phyloP scores from a whole-genome alignment of 2,329 filamentous ascomycete species.

The Fusarium gaditjirri region DNA sequence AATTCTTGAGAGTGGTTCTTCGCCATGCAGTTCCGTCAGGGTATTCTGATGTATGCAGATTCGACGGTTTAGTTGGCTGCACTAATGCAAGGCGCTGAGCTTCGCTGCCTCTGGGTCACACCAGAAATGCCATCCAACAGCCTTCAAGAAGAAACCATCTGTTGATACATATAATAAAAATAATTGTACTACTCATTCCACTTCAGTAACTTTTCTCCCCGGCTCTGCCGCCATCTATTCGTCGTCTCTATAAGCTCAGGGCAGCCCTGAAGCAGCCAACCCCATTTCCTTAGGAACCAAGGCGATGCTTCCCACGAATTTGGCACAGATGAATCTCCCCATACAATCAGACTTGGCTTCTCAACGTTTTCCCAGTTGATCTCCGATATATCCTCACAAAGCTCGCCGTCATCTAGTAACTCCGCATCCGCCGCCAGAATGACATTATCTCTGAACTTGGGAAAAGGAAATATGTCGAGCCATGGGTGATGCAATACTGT shows the following conservation, averaged over 20 bases:
- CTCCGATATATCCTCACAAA: conserved; percentile 7
- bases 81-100: neutral
- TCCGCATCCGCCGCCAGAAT: neutral
- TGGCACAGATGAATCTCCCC: conserved; percentile 11
- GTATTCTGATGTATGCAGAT: neutral
- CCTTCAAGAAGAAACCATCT: no score
- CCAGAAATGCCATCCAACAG: no score
- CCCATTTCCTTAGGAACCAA: conserved; percentile 22
- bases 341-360: conserved; percentile 21
- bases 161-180: fast-evolving
- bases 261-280: conserved; percentile 12
- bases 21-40: fast-evolving
- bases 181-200: neutral
- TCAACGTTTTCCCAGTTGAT: conserved; percentile 3
- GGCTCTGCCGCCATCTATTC: conserved; percentile 20
- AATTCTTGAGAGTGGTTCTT: neutral
- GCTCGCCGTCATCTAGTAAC: conserved; percentile 5
- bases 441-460: conserved; percentile 5
- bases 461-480: conserved; percentile 22
- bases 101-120: neutral
- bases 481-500: conserved; percentile 9
- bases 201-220: conserved; percentile 5
- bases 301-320: conserved; percentile 21
- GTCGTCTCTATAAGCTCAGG: conserved; percentile 19
- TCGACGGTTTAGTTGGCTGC: fast-evolving